These are phyloP conservation scores for Chondrus crispus DNA, from an alignment of 23 red algal species.

Conservation along the genomic window DNA sequence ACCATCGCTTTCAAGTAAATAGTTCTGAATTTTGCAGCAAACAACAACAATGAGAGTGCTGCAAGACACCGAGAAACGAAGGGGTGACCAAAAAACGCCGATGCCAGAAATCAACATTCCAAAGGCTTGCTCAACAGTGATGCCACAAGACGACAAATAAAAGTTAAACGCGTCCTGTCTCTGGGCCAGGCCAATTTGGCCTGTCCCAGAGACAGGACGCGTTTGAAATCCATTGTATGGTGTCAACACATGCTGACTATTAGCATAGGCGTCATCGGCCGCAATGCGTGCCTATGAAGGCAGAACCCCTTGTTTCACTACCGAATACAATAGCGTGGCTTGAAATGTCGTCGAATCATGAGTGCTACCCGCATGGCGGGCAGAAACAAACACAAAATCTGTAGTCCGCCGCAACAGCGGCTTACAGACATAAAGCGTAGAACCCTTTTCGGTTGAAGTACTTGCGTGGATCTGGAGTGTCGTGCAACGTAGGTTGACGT, in stretches of 20 bases:
- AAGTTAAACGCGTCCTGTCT: neutral
- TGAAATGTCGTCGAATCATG: neutral
- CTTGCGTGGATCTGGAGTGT: neutral
- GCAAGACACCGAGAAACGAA: neutral
- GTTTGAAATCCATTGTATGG: too few species aligned
- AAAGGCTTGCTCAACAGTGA: neutral
- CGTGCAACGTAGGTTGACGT: neutral
- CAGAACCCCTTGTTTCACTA: neutral
- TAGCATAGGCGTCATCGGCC: neutral
- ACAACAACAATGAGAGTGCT: neutral
- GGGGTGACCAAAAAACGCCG: conserved; percentile 4
- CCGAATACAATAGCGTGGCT: neutral
- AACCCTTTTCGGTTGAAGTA: neutral
- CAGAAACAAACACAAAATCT: neutral
- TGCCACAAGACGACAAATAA: neutral
- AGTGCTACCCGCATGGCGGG: neutral
- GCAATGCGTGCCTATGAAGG: neutral
- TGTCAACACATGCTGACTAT: neutral
- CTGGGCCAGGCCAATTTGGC: neutral
- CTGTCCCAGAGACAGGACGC: too few species aligned
- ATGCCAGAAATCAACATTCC: neutral
- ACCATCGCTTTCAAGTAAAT: neutral
- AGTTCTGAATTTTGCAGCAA: conserved; percentile 34
- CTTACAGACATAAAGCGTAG: neutral
- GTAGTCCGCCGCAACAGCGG: neutral